phyloP scores from a whole-genome alignment of 2,329 filamentous ascomycete species.

The Chrysoporthe cubensis region DNA sequence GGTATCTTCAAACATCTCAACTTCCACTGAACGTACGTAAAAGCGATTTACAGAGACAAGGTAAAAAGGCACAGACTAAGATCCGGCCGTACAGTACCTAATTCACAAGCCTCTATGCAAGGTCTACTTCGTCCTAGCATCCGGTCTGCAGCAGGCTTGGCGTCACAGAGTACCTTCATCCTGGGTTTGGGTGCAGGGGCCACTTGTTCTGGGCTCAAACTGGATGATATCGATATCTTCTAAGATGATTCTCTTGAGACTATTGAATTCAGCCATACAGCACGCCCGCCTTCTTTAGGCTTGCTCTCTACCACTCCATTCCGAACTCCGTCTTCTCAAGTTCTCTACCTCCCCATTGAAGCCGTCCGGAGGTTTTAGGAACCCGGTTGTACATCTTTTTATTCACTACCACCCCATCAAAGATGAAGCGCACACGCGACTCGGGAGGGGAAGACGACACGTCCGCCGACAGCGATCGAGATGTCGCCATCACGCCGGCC shows the following conservation, averaged over 20 bases:
- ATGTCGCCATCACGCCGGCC: constrained; percentile 36
- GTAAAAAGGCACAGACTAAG: neutral
- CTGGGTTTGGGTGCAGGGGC: neutral
- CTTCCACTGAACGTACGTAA: neutral
- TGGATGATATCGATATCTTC: neutral
- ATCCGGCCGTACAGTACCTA: neutral
- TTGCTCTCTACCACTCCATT: neutral
- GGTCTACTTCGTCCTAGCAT: neutral
- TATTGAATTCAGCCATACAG: neutral
- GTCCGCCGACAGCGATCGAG: constrained; percentile 28
- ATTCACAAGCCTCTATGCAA: neutral
- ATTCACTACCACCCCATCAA: constrained; percentile 20
- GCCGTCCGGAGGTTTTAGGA: neutral
- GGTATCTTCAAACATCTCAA: neutral
- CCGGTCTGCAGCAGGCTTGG: neutral
- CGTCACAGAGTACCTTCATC: neutral
- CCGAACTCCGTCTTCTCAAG: neutral
- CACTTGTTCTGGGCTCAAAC: neutral
- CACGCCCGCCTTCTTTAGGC: neutral
- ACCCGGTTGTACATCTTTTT: neutral
- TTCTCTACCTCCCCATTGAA: neutral
- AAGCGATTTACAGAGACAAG: neutral
- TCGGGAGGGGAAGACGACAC: constrained; percentile 48
- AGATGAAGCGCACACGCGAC: constrained; percentile 68
- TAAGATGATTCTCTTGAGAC: neutral